Evolutionary conservation across 495 filamentous ascomycete genomes (phyloP).

Genomic region (Aspergillus taichungensis): DNA sequence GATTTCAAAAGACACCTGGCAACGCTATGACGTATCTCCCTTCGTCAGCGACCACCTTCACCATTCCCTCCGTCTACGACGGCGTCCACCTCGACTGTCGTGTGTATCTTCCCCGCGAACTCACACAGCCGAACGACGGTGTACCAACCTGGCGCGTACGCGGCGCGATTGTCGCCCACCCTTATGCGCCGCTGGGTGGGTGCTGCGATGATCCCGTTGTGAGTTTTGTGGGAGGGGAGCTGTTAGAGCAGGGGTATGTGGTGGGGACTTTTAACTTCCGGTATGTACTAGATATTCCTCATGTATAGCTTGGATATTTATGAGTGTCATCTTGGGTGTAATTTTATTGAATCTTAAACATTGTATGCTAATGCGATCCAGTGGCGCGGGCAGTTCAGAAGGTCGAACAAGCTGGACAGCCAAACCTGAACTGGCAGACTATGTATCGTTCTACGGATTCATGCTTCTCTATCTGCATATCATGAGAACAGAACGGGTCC

Average conservation of each 20-base stretch:
- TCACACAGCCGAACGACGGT: slow-evolving; percentile 21
- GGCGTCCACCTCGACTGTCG: slow-evolving; percentile 65
- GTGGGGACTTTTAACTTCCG: slow-evolving; percentile 92
- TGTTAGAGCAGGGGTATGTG: slow-evolving; percentile 59
- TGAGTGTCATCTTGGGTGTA: no score
- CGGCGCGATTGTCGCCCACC: slow-evolving; percentile 79
- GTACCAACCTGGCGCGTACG: slow-evolving; percentile 34
- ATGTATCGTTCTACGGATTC: slow-evolving; percentile 69
- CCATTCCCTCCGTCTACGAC: slow-evolving; percentile 79
- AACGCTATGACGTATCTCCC: slow-evolving; percentile 26
- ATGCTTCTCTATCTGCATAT: slow-evolving; percentile 59
- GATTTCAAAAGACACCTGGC: no score
- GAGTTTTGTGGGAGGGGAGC: slow-evolving; percentile 46
- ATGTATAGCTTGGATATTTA: background rate
- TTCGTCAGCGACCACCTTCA: slow-evolving; percentile 58
- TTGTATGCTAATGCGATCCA: slow-evolving; percentile 20
- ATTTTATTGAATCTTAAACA: background rate
- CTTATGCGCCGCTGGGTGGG: slow-evolving; percentile 82
- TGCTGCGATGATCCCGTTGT: slow-evolving; percentile 78
- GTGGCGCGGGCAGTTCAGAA: slow-evolving; percentile 67
- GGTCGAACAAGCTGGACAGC: slow-evolving; percentile 81
- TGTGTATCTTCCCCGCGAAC: slow-evolving; percentile 56
- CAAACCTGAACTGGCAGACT: slow-evolving; percentile 71
- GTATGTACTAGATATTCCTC: slow-evolving; percentile 32
- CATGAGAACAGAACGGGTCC: slow-evolving; percentile 9